phyloP scores from a whole-genome alignment of 2,329 filamentous ascomycete species.

The Fusarium vanettenii region DNA sequence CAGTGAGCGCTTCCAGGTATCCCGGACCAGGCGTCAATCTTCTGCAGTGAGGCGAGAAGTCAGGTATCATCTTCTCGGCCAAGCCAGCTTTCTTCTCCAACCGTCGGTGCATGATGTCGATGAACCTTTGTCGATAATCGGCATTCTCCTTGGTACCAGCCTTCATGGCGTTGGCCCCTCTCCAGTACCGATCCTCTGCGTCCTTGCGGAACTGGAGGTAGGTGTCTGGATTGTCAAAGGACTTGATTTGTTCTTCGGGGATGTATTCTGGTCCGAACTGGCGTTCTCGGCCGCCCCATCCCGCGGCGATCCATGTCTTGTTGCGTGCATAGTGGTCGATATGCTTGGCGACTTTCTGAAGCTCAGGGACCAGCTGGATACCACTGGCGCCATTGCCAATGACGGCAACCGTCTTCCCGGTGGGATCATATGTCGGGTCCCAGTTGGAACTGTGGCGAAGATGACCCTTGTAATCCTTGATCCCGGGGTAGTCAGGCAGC shows the following conservation, averaged over 20 bases:
- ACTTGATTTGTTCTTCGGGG: background rate
- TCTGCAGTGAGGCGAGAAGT: conserved; percentile 72
- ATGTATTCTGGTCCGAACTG: background rate
- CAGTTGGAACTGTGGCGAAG: conserved; percentile 4
- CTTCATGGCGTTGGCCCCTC: background rate
- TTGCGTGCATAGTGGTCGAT: background rate
- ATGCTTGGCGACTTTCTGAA: background rate
- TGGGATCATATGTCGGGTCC: background rate
- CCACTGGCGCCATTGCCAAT: conserved; percentile 9
- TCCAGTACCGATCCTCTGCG: background rate
- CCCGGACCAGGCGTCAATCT: conserved; percentile 73
- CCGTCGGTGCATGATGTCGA: background rate
- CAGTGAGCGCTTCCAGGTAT: conserved; percentile 72
- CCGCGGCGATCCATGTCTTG: background rate
- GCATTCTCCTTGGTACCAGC: background rate
- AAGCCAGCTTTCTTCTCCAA: background rate
- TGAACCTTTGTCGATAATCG: background rate
- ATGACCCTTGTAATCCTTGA: conserved; percentile 57
- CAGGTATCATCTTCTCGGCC: conserved; percentile 51
- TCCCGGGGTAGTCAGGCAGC: conserved; percentile 61
- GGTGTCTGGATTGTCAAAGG: background rate
- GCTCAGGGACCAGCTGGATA: background rate
- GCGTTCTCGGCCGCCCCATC: background rate
- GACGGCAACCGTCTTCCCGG: background rate
- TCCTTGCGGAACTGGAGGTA: background rate